Percentiles rank a stretch among this genome's conserved stretches.
Conservation (phyloP, 83 land plant genomes). For the Picea mariana region DNA sequence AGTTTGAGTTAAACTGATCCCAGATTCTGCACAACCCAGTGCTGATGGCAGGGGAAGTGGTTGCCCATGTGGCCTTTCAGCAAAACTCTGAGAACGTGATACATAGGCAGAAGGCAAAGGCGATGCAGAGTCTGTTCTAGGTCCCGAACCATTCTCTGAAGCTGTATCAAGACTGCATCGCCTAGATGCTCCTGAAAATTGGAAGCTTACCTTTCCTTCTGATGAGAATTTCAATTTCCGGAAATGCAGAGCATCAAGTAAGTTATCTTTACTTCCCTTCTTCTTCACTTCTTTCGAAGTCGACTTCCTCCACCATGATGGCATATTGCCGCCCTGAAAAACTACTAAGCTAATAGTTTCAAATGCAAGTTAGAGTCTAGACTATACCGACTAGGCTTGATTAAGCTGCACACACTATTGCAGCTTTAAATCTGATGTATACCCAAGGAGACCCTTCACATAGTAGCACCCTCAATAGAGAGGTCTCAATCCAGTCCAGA, state of each 20-base stretch:
- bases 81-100: conserved; percentile 75
- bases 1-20: conserved; percentile 32
- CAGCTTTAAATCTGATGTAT: too few species aligned
- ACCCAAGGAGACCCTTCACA: too few species aligned
- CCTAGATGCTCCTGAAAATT: conserved; percentile 31
- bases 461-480: too few species aligned
- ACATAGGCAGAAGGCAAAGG: conserved; percentile 59
- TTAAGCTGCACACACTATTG: too few species aligned
- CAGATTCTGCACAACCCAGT: conserved; percentile 44
- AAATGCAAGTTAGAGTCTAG: too few species aligned
- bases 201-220: conserved; percentile 37
- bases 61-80: conserved; percentile 58
- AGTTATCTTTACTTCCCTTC: conserved; percentile 54
- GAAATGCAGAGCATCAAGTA: conserved; percentile 46
- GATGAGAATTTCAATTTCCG: conserved; percentile 35
- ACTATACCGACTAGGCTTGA: too few species aligned
- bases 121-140: conserved; percentile 44
- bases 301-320: conserved; percentile 75
- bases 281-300: conserved; percentile 72
- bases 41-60: conserved; percentile 74
- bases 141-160: conserved; percentile 51
- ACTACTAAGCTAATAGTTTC: too few species aligned
- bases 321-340: conserved; percentile 42
- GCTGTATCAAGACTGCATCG: conserved; percentile 35
- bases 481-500: too few species aligned